These are phyloP conservation scores for Neurospora cerealis DNA, from an alignment of 495 filamentous ascomycete genomes.

Conservation along the genomic window DNA sequence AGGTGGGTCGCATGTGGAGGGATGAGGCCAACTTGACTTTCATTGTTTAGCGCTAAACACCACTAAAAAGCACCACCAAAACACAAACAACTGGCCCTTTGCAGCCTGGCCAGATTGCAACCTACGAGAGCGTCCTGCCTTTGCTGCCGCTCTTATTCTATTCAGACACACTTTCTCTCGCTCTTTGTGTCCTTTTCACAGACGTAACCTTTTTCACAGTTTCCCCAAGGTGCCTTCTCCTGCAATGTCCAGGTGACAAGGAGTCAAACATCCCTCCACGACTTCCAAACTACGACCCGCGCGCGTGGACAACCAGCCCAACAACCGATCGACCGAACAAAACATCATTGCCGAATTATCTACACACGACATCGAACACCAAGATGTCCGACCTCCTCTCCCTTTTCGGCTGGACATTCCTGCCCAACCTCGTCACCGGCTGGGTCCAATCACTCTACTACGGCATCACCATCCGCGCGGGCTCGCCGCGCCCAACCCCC, in stretches of 20 bases:
- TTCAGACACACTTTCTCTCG: not conserved
- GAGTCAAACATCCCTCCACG: not conserved
- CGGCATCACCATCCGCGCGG: slow-evolving; percentile 80
- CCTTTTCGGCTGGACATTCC: slow-evolving; percentile 68
- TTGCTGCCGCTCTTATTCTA: not conserved
- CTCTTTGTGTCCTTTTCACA: not conserved
- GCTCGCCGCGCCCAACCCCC: slow-evolving; percentile 69
- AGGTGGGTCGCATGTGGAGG: not conserved
- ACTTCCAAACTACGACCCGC: not conserved
- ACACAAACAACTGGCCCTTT: not conserved
- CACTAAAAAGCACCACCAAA: not conserved
- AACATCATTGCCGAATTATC: not conserved
- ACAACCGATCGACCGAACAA: not conserved
- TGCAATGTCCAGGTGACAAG: not conserved
- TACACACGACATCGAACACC: not conserved
- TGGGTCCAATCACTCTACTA: slow-evolving; percentile 79
- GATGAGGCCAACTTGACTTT: not conserved
- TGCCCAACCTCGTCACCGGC: slow-evolving; percentile 69
- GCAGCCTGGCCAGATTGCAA: not conserved
- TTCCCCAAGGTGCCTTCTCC: not conserved
- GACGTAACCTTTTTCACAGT: not conserved
- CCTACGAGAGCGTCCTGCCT: not conserved
- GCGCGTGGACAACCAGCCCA: not conserved
- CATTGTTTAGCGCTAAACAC: not conserved
- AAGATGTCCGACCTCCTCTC: slow-evolving; percentile 47